These are phyloP conservation scores for Brassica napus DNA, from an alignment of 345 rosid species.

Conservation along the genomic window Da-Ae NC_063451.1:20117001-20117500, in stretches of 20 bases:
- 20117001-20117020: conserved; percentile 39
- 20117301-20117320: conserved; percentile 23
- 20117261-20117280: conserved; percentile 31
- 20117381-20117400: not conserved
- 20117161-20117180: not conserved
- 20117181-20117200: not conserved
- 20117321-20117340: conserved; percentile 20
- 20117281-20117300: conserved; percentile 25
- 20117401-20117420: not conserved
- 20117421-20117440: not conserved
- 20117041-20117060: conserved; percentile 64
- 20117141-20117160: conserved; percentile 57
- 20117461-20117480: too few species aligned
- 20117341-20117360: conserved; percentile 14
- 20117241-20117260: conserved; percentile 32
- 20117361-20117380: conserved; percentile 27
- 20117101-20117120: conserved; percentile 46
- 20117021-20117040: conserved; percentile 36
- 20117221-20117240: conserved; percentile 18
- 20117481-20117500: too few species aligned
- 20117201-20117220: not conserved
- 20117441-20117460: too few species aligned
- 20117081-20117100: conserved; percentile 17
- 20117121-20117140: conserved; percentile 51
- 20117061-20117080: conserved; percentile 54